phyloP scores from a whole-genome alignment of 305 asterid species.

The Solanum hybrid region DNA sequence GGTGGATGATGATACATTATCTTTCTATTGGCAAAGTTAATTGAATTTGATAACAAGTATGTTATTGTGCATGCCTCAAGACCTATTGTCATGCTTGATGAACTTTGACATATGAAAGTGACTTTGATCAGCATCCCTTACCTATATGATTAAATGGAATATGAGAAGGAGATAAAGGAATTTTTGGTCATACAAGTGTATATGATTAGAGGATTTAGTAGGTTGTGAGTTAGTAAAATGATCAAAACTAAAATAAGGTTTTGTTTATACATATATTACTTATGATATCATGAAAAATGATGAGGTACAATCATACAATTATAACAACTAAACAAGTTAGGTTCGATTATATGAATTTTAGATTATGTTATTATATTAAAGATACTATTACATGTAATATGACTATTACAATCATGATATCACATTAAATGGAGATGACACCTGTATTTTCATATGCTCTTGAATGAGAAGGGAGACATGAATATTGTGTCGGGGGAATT shows the following conservation, averaged over 20 bases:
- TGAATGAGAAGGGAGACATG: not conserved
- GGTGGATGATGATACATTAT: conserved; percentile 4
- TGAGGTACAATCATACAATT: not conserved
- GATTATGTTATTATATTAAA: too few species aligned
- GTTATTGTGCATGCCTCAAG: not conserved
- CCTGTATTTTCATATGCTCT: not conserved
- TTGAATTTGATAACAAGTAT: conserved; percentile 3
- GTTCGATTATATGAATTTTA: not conserved
- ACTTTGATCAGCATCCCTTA: not conserved
- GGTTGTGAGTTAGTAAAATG: not conserved
- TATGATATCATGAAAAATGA: not conserved
- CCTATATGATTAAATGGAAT: not conserved
- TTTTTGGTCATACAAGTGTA: not conserved
- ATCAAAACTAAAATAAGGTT: not conserved
- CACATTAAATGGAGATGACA: not conserved
- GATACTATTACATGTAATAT: not conserved
- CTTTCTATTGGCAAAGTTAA: conserved; percentile 1
- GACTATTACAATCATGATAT: not conserved
- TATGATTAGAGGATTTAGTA: not conserved
- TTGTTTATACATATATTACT: not conserved
- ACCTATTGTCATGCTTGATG: not conserved
- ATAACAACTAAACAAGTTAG: not conserved
- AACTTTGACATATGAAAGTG: not conserved
- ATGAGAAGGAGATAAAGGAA: not conserved
- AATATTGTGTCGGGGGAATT: not conserved